Base-by-base conservation (phyloP, 345 rosid genomes). In the Pistacia vera region DNA sequence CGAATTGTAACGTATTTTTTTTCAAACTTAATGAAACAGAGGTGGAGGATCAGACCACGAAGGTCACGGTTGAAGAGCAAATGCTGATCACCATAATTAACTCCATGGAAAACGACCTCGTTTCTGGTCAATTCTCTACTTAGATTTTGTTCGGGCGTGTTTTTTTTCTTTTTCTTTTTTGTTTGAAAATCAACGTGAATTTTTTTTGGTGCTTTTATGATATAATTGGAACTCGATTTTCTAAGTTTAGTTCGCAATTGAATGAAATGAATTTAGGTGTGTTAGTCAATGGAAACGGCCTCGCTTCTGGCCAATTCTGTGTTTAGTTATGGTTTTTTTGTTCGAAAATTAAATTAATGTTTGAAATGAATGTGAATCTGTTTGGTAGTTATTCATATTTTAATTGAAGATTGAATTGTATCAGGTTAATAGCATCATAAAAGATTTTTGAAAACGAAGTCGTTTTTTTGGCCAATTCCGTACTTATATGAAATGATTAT, bases 21-120 rank as follows among this genome's bases (percentile, higher is more conserved):
- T 41, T 41, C 7, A 22, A 62, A 12, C 35, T 18, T 46, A 3
- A 8, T 36, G 52, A 56, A 60, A 62, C 74, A 93, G 95, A 93
- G 77, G 95, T 87, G 71, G 97, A 93, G 82, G 95, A 95, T 88
- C 95, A 90, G 56, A 90, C 89, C 2, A 89, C 94, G 22, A 90
- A 89, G 85, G 80, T 81, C 67, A 87, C 94, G 7, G 87, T 84
- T 18, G 90, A 95, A 69, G 97, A 91, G 86, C 95, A 92, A 51
- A 80, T 74, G 86, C 92, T 48, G 67, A 70, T 88, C 75, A 72
- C 92, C 8, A 82, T 87, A 17, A 85, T 90, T 80, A 88, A 79
- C 67, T 75, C 90, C 48, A 59, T 90, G 81, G 88, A 91, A 70
- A 85, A 79, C 56, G 92, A 95, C 72, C 86, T 92, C 66, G 63